Base-by-base conservation (phyloP, 148 eudicot species). In the Mesembryanthemum crystallinum region DNA sequence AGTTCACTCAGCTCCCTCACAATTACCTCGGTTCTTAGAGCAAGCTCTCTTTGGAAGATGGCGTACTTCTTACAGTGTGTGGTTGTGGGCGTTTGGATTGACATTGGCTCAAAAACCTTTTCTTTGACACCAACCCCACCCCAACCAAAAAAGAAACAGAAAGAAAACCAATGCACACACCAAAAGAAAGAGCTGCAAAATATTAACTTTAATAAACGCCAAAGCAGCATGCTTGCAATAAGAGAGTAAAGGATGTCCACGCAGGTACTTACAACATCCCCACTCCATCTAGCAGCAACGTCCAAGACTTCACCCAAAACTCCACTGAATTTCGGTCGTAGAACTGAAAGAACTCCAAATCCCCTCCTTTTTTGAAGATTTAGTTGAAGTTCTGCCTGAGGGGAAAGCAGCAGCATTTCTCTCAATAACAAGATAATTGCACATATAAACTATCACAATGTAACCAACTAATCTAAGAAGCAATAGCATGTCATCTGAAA, bases 241-340 rank as follows among this genome's bases (percentile, higher is more conserved):
- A 61, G 27, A 76, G 64, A 37, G 49, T 29, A 73, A 11, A 24
- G 51, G 39, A 77, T 37, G 25, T 25, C 47, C 35, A 71, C 57
- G 24, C 23, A 73, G 76, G 72, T 78, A 89, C 96, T 85, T 79
- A 92, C 98, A 73, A 95, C 98, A 87, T 95, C 98, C 20, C 98
- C 98, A 73, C 97, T 95, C 98, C 98, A 95, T 86, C 98, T 87
- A 76, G 89, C 92, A 86, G 98, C 97, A 80, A 95, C 91, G 80
- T 95, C 98, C 71, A 95, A 80, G 86, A 97, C 97, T 89, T 95
- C 97, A 25, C 98, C 97, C 78, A 95, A 80, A 28, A 92, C 92
- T 52, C 98, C 98, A 59, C 98, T 95, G 80, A 95, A 90, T 87
- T 95, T 95, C 37, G 98, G 97, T 33, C 86, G 88, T 20, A 95